These are phyloP conservation scores for Hypomyces rosellus DNA, from an alignment of 2,329 filamentous ascomycete genomes.

Conservation along the genomic window DNA sequence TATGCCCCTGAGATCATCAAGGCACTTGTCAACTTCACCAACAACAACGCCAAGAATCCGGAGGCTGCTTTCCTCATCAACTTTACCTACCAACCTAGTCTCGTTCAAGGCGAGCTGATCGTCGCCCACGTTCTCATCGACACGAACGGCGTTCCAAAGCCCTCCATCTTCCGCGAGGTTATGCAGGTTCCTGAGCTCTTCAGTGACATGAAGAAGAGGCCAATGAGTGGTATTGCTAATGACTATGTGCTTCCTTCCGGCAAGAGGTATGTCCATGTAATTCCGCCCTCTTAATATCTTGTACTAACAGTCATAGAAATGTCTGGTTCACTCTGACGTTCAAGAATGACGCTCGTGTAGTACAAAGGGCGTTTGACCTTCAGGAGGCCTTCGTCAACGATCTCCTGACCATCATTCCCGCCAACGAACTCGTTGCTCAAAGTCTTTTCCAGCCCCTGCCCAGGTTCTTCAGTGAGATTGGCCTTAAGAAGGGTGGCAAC, in stretches of 20 bases:
- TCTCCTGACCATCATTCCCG: neutral
- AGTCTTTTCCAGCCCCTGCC: slow-evolving; percentile 1
- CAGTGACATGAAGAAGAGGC: slow-evolving; percentile 8
- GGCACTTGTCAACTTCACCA: slow-evolving; percentile 12
- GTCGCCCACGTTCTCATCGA: slow-evolving; percentile 15
- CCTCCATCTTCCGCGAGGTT: slow-evolving; percentile 3
- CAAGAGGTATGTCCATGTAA: slow-evolving; percentile 1
- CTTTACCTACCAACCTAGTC: slow-evolving; percentile 14
- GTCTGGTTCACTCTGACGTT: neutral
- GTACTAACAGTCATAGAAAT: neutral
- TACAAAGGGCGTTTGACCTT: neutral
- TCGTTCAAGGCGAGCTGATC: slow-evolving; percentile 9
- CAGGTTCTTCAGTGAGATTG: neutral
- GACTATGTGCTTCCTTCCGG: slow-evolving; percentile 6
- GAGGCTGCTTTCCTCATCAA: slow-evolving; percentile 16
- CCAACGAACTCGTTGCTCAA: neutral
- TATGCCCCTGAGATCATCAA: slow-evolving; percentile 9
- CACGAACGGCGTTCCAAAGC: neutral
- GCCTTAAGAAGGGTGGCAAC: slow-evolving; percentile 1
- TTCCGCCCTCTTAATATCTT: too few relatives aligned
- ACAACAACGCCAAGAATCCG: slow-evolving; percentile 15
- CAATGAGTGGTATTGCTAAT: slow-evolving; percentile 9
- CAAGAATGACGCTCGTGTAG: neutral
- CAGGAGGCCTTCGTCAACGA: neutral
- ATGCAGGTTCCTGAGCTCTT: slow-evolving; percentile 4